These are phyloP conservation scores for Prunella vulgaris DNA, from an alignment of 257 asterid species.

Conservation along the genomic window DNA sequence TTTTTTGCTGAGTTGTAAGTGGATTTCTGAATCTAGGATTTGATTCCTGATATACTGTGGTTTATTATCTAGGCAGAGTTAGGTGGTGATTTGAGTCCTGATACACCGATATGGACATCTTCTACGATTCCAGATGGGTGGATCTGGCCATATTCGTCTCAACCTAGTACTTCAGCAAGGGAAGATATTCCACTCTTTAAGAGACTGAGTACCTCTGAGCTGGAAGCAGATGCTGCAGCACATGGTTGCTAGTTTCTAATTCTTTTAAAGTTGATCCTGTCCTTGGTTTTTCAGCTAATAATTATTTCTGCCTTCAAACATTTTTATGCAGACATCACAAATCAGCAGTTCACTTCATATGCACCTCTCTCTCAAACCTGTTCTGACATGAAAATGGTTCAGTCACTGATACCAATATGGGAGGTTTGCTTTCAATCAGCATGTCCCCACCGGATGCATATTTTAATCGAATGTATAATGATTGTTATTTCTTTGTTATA, in stretches of 20 bases:
- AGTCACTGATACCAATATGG: constrained; percentile 92
- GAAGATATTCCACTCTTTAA: constrained; percentile 38
- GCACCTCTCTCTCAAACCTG: constrained; percentile 65
- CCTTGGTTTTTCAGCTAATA: constrained; percentile 19
- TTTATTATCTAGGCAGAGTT: constrained; percentile 61
- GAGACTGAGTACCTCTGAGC: constrained; percentile 81
- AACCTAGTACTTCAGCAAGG: constrained; percentile 38
- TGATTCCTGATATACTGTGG: constrained; percentile 13
- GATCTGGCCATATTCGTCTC: constrained; percentile 56
- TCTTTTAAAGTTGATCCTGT: constrained; percentile 12
- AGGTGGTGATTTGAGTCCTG: constrained; percentile 30
- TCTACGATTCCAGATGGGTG: constrained; percentile 81
- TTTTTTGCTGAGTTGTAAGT: constrained; percentile 14
- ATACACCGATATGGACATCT: constrained; percentile 61
- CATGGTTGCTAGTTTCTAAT: constrained; percentile 52
- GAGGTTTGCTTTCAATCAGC: constrained; percentile 55
- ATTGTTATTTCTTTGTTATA: constrained; percentile 24
- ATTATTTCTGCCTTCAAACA: not conserved
- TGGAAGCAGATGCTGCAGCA: constrained; percentile 85
- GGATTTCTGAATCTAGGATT: constrained; percentile 13
- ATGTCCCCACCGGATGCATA: constrained; percentile 5
- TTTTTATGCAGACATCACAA: constrained; percentile 61
- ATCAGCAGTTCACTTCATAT: constrained; percentile 58
- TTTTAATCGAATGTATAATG: constrained; percentile 18
- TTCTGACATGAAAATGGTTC: constrained; percentile 79